Evolutionary conservation across 805 yeast species (phyloP), one percentile per base, ranked within the genome.

Genomic region (Nakazawaea sp.): DNA sequence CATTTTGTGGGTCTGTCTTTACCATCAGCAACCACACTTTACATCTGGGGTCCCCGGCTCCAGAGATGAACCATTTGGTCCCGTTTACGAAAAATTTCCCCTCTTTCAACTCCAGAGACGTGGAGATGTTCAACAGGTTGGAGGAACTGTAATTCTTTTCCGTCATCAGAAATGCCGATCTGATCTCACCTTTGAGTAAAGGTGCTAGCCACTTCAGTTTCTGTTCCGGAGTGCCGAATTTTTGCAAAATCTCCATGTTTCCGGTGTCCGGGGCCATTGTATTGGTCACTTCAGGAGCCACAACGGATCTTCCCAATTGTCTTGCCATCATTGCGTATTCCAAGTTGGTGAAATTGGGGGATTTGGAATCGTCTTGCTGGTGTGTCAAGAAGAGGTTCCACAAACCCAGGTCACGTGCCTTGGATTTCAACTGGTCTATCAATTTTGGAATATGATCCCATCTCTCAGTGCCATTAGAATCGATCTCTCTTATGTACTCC

Each of bases 21-120:
- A 74, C 72, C 75, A 71, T 70, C 18, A 68, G 71, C 36, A 72
- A 58, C 71, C 75, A 66, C 13, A 72, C 67, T 27, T 56, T 46
- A 52, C 78, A 69, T 38, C 81, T 65, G 18, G 81, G 82, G 51
- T 77, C 83, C 18, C 81, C 82, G 27, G 81, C 82, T 20, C 83
- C 83, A 0, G 81, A 73, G 3, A 81, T 78, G 67, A 78, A 77
- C 84, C 84, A 78, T 51, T 78, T 78, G 37, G 73, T 65, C 5
- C 84, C 84, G 43, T 72, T 72, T 33, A 78, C 45, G 2, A 75
- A 69, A 36, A 63, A 72, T 11, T 41, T 25, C 42, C 68, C 64
- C 3, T 73, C 78, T 12, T 51, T 53, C 4, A 49, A 48, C 41
- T 58, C 62, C 21, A 78, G 78, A 20, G 62, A 49, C 28, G 70